A percentile compares a stretch with the other conserved stretches of the same genome.
Evolutionary conservation across 2,329 filamentous ascomycete species (phyloP).

Genomic region (Apiospora saccharicola): DNA sequence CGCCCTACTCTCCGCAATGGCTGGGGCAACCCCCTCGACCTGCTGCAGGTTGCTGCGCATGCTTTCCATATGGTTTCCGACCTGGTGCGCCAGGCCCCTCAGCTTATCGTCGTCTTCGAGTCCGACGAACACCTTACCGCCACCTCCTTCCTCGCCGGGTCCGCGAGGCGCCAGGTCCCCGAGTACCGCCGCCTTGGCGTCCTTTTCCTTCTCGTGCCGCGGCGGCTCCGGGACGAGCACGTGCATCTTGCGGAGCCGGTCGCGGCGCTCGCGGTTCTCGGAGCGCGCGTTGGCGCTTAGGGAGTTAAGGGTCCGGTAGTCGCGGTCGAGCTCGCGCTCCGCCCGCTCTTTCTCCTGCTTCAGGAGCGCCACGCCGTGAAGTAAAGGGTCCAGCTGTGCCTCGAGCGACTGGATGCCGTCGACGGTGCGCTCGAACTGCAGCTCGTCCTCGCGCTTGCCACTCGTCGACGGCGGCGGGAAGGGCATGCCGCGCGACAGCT

Average conservation of each 20-base stretch:
- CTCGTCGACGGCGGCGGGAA: conserved; percentile 64
- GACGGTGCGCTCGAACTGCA: conserved; percentile 71
- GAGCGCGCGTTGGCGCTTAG: conserved; percentile 65
- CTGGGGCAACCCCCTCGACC: conserved; percentile 58
- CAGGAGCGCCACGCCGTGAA: conserved; percentile 70
- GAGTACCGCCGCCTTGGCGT: conserved; percentile 26
- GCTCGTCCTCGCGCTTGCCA: conserved; percentile 62
- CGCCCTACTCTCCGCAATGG: conserved; percentile 56
- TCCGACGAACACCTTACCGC: conserved; percentile 35
- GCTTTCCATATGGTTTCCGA: conserved; percentile 64
- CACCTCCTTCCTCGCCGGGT: conserved; percentile 29
- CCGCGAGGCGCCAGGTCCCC: conserved; percentile 30
- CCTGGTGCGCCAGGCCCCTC: conserved; percentile 53
- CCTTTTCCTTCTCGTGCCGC: conserved; percentile 26
- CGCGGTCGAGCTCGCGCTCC: conserved; percentile 61
- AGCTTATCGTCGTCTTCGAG: conserved; percentile 54
- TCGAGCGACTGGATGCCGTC: conserved; percentile 65
- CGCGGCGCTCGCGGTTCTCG: conserved; percentile 59
- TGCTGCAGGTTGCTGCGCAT: conserved; percentile 62
- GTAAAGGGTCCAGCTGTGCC: conserved; percentile 64
- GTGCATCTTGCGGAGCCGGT: conserved; percentile 58
- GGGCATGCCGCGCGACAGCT: conserved; percentile 67
- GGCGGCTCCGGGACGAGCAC: conserved; percentile 53
- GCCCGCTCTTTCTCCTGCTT: conserved; percentile 64
- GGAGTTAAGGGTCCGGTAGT: conserved; percentile 58